phyloP scores from a whole-genome alignment of 257 asterid species.

The Marsdenia floribunda region DNA sequence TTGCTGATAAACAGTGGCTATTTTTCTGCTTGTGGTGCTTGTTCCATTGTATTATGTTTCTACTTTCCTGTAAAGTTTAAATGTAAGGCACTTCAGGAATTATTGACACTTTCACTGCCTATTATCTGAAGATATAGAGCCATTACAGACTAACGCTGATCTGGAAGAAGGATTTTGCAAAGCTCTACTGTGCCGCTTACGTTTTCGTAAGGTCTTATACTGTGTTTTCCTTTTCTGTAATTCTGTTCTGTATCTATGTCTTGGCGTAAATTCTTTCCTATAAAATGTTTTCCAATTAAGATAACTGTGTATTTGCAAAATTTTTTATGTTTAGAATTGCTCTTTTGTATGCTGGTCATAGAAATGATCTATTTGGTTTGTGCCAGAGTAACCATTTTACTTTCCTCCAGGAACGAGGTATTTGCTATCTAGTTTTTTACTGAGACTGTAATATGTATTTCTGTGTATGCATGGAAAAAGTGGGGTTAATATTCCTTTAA shows the following conservation, averaged over 20 bases:
- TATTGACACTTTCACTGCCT: conserved; percentile 4
- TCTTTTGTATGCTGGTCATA: background rate
- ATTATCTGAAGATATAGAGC: conserved; percentile 73
- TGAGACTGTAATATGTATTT: background rate
- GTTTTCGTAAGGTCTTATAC: conserved; percentile 99
- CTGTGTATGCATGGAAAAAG: background rate
- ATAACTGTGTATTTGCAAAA: background rate
- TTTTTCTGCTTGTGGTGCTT: background rate
- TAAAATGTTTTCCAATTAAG: background rate
- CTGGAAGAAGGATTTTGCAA: conserved; percentile 95
- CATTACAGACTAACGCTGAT: conserved; percentile 66
- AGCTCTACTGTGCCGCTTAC: conserved; percentile 91
- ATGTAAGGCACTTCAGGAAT: background rate
- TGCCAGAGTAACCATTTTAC: background rate
- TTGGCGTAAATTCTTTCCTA: background rate
- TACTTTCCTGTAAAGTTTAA: background rate
- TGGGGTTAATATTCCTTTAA: background rate
- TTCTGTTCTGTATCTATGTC: conserved; percentile 1
- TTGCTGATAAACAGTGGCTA: background rate
- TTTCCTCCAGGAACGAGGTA: too few relatives aligned
- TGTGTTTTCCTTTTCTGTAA: conserved; percentile 36
- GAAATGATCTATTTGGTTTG: background rate
- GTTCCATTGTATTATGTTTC: background rate
- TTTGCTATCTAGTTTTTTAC: background rate
- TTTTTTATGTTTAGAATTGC: background rate